Evolutionary conservation across 441 rosid species (phyloP), one percentile per base, ranked within the genome.

Genomic region (Adansonia grandidieri): DNA sequence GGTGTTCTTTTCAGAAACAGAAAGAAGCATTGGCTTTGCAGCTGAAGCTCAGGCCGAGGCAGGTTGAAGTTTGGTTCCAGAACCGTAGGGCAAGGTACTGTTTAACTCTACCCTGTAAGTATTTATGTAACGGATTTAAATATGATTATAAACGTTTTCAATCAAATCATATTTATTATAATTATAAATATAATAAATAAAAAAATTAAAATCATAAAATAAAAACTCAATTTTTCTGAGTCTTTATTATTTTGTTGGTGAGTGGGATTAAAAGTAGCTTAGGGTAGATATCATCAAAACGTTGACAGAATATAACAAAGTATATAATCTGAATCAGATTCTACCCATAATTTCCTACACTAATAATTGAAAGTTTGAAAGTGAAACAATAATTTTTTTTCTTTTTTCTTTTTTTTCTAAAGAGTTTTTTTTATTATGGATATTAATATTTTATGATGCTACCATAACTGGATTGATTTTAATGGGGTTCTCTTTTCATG

Each of bases 1-100:
- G 37, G 19, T 51, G 7, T 15, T 2, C 9, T 63, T 14, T 77
- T 82, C 87, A 91, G 96, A 91, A 88, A 78, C 96, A 91, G 80
- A 91, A 91, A 82, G 93, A 88, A 78, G 87, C 85, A 77, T 82
- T 91, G 84, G 92, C 96, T 51, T 75, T 66, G 85, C 85, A 88
- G 79, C 73, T 91, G 88, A 85, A 85, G 86, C 89, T 91, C 79
- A 78, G 85, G 79, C 90, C 92, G 42, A 80, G 96, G 76, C 96
- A 91, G 79, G 92, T 90, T 53, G 96, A 91, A 80, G 96, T 91
- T 62, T 91, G 96, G 96, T 91, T 91, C 83, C 96, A 91, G 78
- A 91, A 91, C 84, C 93, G 96, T 78, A 89, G 96, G 90, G 96
- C 96, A 85, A 88, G 96, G 96, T 91, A 84, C 84, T 61, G 6